Evolutionary conservation across 2,329 filamentous ascomycete species (phyloP).

Genomic region (Parastagonospora avenae): DNA sequence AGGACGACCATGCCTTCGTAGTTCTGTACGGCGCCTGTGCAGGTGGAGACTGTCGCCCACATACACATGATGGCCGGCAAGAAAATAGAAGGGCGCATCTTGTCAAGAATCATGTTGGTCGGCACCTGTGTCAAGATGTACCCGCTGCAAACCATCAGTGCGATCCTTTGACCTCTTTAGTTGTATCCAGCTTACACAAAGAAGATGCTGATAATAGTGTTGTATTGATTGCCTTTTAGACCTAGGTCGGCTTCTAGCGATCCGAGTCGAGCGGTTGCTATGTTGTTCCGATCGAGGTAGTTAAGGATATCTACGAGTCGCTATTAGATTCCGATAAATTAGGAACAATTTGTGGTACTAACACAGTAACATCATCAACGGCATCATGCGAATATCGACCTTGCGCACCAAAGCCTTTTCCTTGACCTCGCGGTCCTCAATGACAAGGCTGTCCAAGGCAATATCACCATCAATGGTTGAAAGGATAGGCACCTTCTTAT

Average conservation of each 20-base stretch:
- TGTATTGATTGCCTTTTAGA: constrained; percentile 13
- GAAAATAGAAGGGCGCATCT: constrained; percentile 59
- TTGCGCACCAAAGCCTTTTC: constrained; percentile 68
- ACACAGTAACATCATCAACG: constrained; percentile 66
- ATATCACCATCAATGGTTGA: not conserved
- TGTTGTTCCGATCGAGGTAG: constrained; percentile 16
- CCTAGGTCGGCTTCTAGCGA: constrained; percentile 10
- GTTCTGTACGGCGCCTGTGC: constrained; percentile 5
- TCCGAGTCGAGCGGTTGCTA: constrained; percentile 11
- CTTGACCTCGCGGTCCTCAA: not conserved
- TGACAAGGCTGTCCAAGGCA: not conserved
- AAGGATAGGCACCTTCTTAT: not conserved
- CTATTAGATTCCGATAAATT: too few species aligned
- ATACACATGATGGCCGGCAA: constrained; percentile 33
- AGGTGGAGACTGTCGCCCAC: constrained; percentile 8
- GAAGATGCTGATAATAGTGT: constrained; percentile 13
- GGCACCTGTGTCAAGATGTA: constrained; percentile 14
- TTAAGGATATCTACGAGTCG: constrained; percentile 10
- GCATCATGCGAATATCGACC: constrained; percentile 68
- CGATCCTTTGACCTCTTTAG: too few species aligned
- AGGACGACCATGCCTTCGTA: constrained; percentile 8
- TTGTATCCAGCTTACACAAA: constrained; percentile 1
- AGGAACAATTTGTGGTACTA: not conserved
- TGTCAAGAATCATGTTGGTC: constrained; percentile 47
- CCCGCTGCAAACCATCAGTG: not conserved